Conservation (phyloP, 805 yeast species). For the Zygosaccharomyces pseudorouxii region DNA sequence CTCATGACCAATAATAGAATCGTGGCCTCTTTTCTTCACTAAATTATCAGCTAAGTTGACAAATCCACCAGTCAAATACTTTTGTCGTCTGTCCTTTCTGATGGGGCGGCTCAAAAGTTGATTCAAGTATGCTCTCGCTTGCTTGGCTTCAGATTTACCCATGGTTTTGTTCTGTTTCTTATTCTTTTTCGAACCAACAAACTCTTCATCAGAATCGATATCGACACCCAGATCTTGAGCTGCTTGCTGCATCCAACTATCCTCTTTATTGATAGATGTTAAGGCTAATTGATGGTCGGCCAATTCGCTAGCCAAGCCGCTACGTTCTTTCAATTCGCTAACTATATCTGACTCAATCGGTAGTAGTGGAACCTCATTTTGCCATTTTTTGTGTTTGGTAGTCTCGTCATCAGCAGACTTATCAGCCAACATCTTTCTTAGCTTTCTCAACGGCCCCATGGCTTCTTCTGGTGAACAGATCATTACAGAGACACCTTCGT, state of each 20-base stretch:
- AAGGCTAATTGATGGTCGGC: slow-evolving; percentile 66
- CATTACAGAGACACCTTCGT: slow-evolving; percentile 91
- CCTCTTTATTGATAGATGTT: slow-evolving; percentile 60
- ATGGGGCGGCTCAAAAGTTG: slow-evolving; percentile 49
- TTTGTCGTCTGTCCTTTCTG: slow-evolving; percentile 59
- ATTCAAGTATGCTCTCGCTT: slow-evolving; percentile 48
- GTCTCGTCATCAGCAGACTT: slow-evolving; percentile 17
- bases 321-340: slow-evolving; percentile 64
- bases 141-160: slow-evolving; percentile 45
- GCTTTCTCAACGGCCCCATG: slow-evolving; percentile 75
- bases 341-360: slow-evolving; percentile 76
- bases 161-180: slow-evolving; percentile 57
- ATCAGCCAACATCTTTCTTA: slow-evolving; percentile 52
- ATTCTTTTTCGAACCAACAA: slow-evolving; percentile 44
- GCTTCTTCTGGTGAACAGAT: slow-evolving; percentile 93
- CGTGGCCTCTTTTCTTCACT: slow-evolving; percentile 62
- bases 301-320: slow-evolving; percentile 61
- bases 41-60: slow-evolving; percentile 74
- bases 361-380: slow-evolving; percentile 58
- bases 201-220: slow-evolving; percentile 60
- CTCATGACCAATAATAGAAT: slow-evolving; percentile 63
- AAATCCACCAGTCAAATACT: slow-evolving; percentile 76
- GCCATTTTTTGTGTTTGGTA: slow-evolving; percentile 39
- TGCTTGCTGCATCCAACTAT: slow-evolving; percentile 79
- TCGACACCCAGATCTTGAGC: slow-evolving; percentile 92